phyloP scores from a whole-genome alignment of 177 flowering plant species.

The Vitis hybrid region DNA sequence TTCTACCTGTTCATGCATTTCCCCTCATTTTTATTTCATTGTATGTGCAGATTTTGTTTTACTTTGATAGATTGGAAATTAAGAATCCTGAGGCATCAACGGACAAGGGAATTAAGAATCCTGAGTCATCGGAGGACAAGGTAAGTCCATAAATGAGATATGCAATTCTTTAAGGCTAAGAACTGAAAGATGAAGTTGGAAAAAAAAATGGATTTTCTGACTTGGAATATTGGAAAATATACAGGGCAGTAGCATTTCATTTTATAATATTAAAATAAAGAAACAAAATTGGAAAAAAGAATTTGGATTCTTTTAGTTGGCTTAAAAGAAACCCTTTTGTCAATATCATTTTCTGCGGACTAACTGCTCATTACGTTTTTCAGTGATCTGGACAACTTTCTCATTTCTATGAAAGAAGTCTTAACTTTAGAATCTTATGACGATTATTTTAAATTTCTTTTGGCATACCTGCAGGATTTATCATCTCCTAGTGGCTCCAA shows the following conservation, averaged over 20 bases:
- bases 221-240: too few species aligned
- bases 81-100: slow-evolving; percentile 30
- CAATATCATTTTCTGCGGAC: too few species aligned
- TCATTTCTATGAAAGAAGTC: not conserved
- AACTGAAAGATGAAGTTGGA: not conserved
- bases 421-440: not conserved
- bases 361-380: too few species aligned
- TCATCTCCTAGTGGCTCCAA: slow-evolving; percentile 18
- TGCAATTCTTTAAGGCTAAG: not conserved
- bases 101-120: slow-evolving; percentile 34
- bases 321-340: too few species aligned
- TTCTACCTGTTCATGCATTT: not conserved
- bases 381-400: not conserved
- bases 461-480: slow-evolving; percentile 25
- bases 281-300: too few species aligned
- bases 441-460: not conserved
- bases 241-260: too few species aligned
- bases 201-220: too few species aligned
- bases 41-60: slow-evolving; percentile 57
- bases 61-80: slow-evolving; percentile 42
- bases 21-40: not conserved
- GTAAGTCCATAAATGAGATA: slow-evolving; percentile 20
- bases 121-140: slow-evolving; percentile 31
- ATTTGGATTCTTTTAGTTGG: too few species aligned
- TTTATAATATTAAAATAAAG: too few species aligned